Base-by-base conservation (phyloP, 2,329 filamentous ascomycete genomes). In the Tolypocladium tundrense region DNA sequence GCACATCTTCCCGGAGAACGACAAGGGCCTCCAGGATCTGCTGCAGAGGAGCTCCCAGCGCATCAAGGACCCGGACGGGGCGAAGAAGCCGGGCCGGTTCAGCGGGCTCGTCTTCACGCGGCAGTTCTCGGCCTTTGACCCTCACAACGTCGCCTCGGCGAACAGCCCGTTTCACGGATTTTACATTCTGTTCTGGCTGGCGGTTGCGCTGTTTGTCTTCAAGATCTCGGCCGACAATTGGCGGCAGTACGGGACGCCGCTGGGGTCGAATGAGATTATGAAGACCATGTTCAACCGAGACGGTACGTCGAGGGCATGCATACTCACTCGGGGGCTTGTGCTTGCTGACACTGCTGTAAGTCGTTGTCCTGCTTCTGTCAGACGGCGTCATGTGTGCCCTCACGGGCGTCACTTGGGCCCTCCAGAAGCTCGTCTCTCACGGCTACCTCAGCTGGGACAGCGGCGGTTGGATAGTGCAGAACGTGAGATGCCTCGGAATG, bases 111-210 rank as follows among this genome's bases (percentile, higher is more conserved):
- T 89, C 55, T 92, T 91, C 67, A 90, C 87, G 0, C 78, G 82
- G 31, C 85, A 87, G 60, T 88, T 90, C 65, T 88, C 87, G 7
- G 80, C 86, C 0, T 91, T 92, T 68, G 88, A 92, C 69, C 79
- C 86, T 13, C 84, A 88, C 62, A 91, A 91, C 66, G 77, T 80
- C 6, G 74, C 75, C 1, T 81, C 83, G 2, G 79, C 81, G 4
- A 84, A 86, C 53, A 90, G 85, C 48, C 85, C 86, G 0, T 92
- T 91, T 65, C 84, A 88, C 67, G 89, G 89, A 37, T 92, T 92
- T 73, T 91, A 89, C 66, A 88, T 86, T 0, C 75, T 93, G 0
- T 91, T 91, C 69, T 92, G 89, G 88, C 79, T 91, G 53, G 79
- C 80, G 10, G 84, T 90, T 61, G 79, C 81, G 8, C 69, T 91